These are phyloP conservation scores for Podospora bellae-mahoneyi DNA, from an alignment of 495 filamentous ascomycete genomes.

Conservation along the genomic window DNA sequence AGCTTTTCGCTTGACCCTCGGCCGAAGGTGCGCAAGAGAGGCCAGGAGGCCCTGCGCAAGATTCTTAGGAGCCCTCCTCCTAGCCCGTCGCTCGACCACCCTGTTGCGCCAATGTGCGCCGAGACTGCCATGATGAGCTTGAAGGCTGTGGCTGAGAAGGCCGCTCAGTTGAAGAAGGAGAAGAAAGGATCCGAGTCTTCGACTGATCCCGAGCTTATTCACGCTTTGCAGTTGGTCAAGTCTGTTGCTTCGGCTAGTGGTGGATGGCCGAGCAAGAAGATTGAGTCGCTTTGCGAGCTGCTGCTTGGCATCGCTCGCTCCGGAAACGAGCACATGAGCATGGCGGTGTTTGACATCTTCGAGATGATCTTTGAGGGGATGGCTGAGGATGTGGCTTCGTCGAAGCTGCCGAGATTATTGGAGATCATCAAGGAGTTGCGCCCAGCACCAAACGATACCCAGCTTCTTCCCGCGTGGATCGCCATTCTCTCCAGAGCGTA, in stretches of 20 bases:
- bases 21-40: constrained; percentile 92
- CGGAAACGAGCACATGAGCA: constrained; percentile 89
- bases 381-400: constrained; percentile 77
- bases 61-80: constrained; percentile 80
- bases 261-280: constrained; percentile 96
- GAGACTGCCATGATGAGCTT: constrained; percentile 78
- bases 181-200: constrained; percentile 58
- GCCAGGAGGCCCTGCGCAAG: constrained; percentile 82
- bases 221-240: constrained; percentile 87
- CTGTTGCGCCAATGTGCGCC: constrained; percentile 92
- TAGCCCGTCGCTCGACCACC: constrained; percentile 87
- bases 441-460: constrained; percentile 85
- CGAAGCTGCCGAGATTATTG: constrained; percentile 83
- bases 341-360: constrained; percentile 94
- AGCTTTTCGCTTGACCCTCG: constrained; percentile 79
- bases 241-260: constrained; percentile 78
- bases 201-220: constrained; percentile 80
- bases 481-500: constrained; percentile 91
- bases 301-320: constrained; percentile 82
- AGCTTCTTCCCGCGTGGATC: constrained; percentile 92
- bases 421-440: constrained; percentile 83
- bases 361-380: constrained; percentile 92
- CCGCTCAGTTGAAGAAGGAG: constrained; percentile 60
- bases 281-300: constrained; percentile 84
- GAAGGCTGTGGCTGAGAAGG: constrained; percentile 59